Base-by-base conservation (phyloP, 2,329 filamentous ascomycete genomes). In the Plenodomus biglobosus region DNA sequence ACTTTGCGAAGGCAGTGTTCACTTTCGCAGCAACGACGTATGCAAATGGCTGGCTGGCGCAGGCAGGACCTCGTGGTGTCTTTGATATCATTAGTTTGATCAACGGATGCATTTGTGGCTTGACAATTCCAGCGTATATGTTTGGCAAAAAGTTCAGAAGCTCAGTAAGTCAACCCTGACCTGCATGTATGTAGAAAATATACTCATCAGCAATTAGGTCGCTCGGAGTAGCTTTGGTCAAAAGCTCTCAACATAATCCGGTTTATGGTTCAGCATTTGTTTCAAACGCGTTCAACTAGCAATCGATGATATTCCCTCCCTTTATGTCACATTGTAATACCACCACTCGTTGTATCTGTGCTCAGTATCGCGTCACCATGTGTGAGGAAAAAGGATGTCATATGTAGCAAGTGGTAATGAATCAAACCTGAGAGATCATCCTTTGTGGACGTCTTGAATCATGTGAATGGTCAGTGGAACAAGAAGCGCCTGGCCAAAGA, bases 71-170 rank as follows among this genome's bases (percentile, higher is more conserved):
- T 13, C 80, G 83, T 46, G 78, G 80, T 36, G 75, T 81, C 0
- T 92, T 96, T 70, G 79, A 87, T 47, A 79, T 82, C n/a, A 81
- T 96, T 45, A 83, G 16, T 84, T 81, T 42, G 82, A 94, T 43
- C 87, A 96, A 75, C 77, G 90, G 11, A 82, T 79, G 52, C 1
- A 77, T 95, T 39, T 95, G 90, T 69, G 68, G 86, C 37, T 67
- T 88, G 59, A 90, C 85, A 44, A 79, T 96, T 48, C 88, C 89
- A 3, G 83, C 85, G 75, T 86, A 71, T 42, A 43, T 68, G 2
- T 64, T 61, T 44, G 67, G 66, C 1, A 69, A 70, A 50, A 57
- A 56, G 40, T 65, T 73, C 40, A 62, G 71, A 32, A 62, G 66
- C 38, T 50, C 58, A 40, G 60, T 64, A 46, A 48, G 61, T 53